Percentiles rank a stretch among this genome's conserved stretches.
Conservation (phyloP, 78 protist species). For the Isochrysis galbana region DNA sequence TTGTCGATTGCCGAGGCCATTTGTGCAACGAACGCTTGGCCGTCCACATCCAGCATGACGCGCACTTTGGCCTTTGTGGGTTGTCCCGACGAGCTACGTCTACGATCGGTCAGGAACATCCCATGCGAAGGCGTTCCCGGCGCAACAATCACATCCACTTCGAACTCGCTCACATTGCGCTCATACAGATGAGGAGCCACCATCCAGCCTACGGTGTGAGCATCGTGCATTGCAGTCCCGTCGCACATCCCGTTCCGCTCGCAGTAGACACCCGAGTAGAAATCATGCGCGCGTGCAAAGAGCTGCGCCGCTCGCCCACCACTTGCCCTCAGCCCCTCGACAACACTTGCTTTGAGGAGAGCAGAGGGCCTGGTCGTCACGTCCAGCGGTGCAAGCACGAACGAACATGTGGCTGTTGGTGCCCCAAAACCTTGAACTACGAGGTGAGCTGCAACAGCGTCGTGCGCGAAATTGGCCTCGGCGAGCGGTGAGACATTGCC, state of each 20-base stretch:
- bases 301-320: background rate
- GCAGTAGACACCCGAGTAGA: background rate
- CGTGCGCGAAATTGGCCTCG: background rate
- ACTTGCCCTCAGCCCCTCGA: background rate
- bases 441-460: background rate
- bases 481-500: background rate
- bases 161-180: background rate
- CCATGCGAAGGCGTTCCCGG: background rate
- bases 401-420: background rate
- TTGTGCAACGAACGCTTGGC: background rate
- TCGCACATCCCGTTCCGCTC: background rate
- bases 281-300: background rate
- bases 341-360: background rate
- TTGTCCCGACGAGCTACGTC: background rate
- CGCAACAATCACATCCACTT: background rate
- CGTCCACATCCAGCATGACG: constrained; percentile 7
- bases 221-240: background rate
- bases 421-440: background rate
- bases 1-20: no score
- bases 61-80: background rate
- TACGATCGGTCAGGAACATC: background rate
- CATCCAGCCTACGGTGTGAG: background rate
- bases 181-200: background rate
- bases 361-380: background rate
- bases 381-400: background rate